These are phyloP conservation scores for Calycina marina DNA, from an alignment of 2,329 filamentous ascomycete species.

Conservation along the genomic window DNA sequence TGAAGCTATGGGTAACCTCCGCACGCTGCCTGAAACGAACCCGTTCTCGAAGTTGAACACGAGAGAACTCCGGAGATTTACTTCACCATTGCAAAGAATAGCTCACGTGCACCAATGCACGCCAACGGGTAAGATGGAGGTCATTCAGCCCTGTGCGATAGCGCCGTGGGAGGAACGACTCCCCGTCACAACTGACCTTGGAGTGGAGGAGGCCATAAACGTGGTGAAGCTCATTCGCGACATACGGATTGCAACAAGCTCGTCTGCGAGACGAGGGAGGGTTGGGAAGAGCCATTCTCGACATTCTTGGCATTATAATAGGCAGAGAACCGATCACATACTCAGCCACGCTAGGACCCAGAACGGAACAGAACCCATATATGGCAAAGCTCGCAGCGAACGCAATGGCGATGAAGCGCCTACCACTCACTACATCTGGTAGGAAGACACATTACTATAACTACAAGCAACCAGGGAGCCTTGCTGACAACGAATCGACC, in stretches of 20 bases:
- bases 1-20: slow-evolving; percentile 4
- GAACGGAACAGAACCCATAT: slow-evolving; percentile 1
- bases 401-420: neutral
- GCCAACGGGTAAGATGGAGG: slow-evolving; percentile 3
- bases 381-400: neutral
- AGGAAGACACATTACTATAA: neutral
- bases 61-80: slow-evolving; percentile 1
- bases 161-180: slow-evolving; percentile 1
- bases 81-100: slow-evolving; percentile 4
- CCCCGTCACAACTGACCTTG: slow-evolving; percentile 1
- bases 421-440: neutral
- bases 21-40: slow-evolving; percentile 17
- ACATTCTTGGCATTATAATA: neutral
- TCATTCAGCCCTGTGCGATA: slow-evolving; percentile 2
- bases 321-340: neutral
- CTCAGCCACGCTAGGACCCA: neutral
- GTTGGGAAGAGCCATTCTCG: neutral
- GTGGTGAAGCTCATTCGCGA: neutral
- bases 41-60: slow-evolving; percentile 1
- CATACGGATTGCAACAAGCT: neutral
- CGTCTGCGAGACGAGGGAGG: neutral
- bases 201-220: neutral
- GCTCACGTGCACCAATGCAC: slow-evolving; percentile 1
- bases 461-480: neutral
- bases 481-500: neutral